Evolutionary conservation across 768 basidiomycete species (phyloP).

Genomic region (Chalciporus chontae): DNA sequence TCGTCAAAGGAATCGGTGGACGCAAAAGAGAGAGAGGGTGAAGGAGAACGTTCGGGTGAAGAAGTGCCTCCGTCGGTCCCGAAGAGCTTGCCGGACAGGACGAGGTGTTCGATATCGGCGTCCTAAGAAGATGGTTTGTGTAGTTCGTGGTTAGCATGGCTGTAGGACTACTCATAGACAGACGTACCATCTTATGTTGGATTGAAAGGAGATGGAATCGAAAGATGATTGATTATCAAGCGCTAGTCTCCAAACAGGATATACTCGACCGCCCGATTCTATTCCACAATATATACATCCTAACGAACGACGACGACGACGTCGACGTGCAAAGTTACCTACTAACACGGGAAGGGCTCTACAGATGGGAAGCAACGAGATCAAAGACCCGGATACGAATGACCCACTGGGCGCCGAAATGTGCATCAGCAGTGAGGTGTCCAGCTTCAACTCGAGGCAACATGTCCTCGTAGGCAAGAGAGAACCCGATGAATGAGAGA

Average conservation of each 20-base stretch:
- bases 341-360: neutral
- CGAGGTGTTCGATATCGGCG: slow-evolving; percentile 63
- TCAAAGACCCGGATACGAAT: neutral
- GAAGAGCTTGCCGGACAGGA: slow-evolving; percentile 78
- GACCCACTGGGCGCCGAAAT: too few relatives aligned
- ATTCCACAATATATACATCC: neutral
- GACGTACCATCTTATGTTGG: slow-evolving; percentile 15
- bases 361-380: neutral
- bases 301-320: neutral
- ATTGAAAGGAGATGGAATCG: neutral
- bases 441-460: slow-evolving; percentile 22
- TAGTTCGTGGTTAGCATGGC: slow-evolving; percentile 1
- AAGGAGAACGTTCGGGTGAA: slow-evolving; percentile 64
- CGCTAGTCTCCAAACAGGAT: too few relatives aligned
- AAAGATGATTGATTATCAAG: slow-evolving; percentile 14
- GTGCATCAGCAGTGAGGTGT: slow-evolving; percentile 8
- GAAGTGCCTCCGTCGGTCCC: slow-evolving; percentile 48
- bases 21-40: slow-evolving; percentile 37
- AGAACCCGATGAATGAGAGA: slow-evolving; percentile 1
- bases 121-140: slow-evolving; percentile 19
- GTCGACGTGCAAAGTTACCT: neutral
- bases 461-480: slow-evolving; percentile 6
- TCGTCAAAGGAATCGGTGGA: slow-evolving; percentile 36
- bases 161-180: neutral
- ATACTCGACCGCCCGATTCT: too few relatives aligned